phyloP scores from a whole-genome alignment of 441 rosid species.

The Populus tomentosa region DNA sequence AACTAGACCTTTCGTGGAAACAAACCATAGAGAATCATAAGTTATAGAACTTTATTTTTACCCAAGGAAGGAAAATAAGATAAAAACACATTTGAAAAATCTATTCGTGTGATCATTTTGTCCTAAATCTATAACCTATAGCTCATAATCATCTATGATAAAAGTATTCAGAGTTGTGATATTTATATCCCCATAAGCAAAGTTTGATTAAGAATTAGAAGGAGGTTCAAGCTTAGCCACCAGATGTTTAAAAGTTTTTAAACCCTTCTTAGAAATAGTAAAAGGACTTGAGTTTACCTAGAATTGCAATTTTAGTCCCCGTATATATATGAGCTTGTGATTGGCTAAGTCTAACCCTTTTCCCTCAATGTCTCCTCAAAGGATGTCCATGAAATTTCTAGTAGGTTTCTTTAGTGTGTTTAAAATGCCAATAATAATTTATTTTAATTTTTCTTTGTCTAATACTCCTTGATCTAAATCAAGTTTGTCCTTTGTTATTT shows the following conservation, averaged over 20 bases:
- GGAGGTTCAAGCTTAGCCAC: background rate
- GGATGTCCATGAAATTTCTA: background rate
- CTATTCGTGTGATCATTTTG: background rate
- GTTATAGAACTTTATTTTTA: background rate
- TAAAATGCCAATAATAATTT: background rate
- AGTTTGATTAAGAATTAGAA: background rate
- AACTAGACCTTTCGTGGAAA: too few species aligned
- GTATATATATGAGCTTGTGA: background rate
- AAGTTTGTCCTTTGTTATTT: too few species aligned
- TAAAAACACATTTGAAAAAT: background rate
- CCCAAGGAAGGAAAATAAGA: too few species aligned
- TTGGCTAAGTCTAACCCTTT: background rate
- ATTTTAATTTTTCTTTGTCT: background rate
- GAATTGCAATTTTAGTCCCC: too few species aligned
- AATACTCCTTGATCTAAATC: too few species aligned
- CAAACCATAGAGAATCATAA: too few species aligned
- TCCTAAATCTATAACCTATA: background rate
- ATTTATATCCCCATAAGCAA: background rate
- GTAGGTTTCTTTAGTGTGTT: background rate
- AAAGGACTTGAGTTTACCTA: too few species aligned
- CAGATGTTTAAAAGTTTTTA: too few species aligned
- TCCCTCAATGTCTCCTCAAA: background rate
- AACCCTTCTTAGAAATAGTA: background rate
- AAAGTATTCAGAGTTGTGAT: too few species aligned
- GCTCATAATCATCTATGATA: background rate